Evolutionary conservation across 2,329 filamentous ascomycete species (phyloP).

Genomic region (Chrysoporthe cubensis): DNA sequence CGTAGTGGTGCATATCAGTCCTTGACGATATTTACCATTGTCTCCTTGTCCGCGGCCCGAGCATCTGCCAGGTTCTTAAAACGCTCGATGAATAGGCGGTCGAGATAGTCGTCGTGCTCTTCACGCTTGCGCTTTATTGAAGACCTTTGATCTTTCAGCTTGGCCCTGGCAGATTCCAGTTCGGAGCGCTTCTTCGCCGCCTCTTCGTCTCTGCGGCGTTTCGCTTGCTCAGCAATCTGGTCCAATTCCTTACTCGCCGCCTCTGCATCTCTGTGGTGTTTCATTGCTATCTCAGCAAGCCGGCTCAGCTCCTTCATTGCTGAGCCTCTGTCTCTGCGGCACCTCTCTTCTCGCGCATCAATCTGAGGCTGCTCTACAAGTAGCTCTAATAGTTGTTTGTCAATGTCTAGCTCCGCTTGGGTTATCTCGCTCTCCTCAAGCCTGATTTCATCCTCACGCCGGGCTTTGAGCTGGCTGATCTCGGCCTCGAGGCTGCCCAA

Average conservation of each 20-base stretch:
- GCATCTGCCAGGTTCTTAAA: not conserved
- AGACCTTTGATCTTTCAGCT: not conserved
- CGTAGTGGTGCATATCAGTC: not conserved
- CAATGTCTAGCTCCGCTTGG: too few relatives aligned
- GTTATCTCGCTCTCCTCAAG: too few relatives aligned
- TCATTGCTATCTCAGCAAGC: not conserved
- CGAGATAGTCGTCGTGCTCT: not conserved
- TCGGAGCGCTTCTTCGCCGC: not conserved
- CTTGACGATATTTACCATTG: not conserved
- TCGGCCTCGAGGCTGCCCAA: too few relatives aligned
- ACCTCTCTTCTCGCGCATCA: not conserved
- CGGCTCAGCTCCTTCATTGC: not conserved
- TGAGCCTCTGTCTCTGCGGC: too few relatives aligned
- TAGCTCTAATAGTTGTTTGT: too few relatives aligned
- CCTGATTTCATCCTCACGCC: too few relatives aligned
- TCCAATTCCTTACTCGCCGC: not conserved
- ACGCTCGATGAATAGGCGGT: not conserved
- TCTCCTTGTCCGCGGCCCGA: not conserved
- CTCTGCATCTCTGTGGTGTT: not conserved
- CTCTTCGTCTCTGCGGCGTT: not conserved
- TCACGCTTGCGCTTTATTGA: conserved; percentile 10
- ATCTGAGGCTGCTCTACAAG: not conserved
- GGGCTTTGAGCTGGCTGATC: too few relatives aligned
- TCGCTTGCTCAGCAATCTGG: not conserved
- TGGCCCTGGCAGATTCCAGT: not conserved